phyloP scores from a whole-genome alignment of 2,329 filamentous ascomycete species.

The Colletotrichum costaricense region DNA sequence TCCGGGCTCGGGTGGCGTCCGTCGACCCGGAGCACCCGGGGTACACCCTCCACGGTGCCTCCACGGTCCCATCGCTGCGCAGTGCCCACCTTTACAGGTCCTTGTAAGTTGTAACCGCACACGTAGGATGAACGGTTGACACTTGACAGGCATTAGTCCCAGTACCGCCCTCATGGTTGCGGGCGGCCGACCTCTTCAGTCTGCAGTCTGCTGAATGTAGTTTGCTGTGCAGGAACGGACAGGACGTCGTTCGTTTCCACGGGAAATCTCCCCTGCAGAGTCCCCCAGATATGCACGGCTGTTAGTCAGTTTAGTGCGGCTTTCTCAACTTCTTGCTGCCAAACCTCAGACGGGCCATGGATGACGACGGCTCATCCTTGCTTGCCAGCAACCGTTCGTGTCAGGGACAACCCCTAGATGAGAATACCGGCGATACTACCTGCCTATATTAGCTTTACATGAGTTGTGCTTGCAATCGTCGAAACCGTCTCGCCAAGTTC shows the following conservation, averaged over 20 bases:
- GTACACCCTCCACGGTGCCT: conserved; percentile 3
- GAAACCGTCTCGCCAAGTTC: background rate
- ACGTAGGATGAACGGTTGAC: conserved; percentile 18
- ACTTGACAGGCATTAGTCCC: background rate
- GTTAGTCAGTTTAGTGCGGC: background rate
- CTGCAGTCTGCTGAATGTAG: background rate
- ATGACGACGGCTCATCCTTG: conserved; percentile 19
- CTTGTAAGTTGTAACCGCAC: background rate
- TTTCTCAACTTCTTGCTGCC: background rate
- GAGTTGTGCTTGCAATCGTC: background rate
- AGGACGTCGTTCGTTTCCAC: background rate
- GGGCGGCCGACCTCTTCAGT: background rate
- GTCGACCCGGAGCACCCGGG: conserved; percentile 2
- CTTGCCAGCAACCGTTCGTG: background rate
- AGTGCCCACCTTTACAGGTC: background rate
- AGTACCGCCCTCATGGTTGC: background rate
- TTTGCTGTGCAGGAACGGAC: background rate
- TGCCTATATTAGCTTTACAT: conserved; percentile 14
- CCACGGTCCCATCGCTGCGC: background rate
- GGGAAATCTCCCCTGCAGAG: background rate
- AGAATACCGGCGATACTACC: conserved; percentile 6
- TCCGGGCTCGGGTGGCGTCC: background rate
- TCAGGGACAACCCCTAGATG: conserved; percentile 8
- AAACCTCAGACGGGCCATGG: background rate
- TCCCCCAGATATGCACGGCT: background rate